Percentiles rank a stretch among this genome's conserved stretches.
Evolutionary conservation across 2,329 filamentous ascomycete species (phyloP).

Genomic region (Pseudogymnoascus sp.): DNA sequence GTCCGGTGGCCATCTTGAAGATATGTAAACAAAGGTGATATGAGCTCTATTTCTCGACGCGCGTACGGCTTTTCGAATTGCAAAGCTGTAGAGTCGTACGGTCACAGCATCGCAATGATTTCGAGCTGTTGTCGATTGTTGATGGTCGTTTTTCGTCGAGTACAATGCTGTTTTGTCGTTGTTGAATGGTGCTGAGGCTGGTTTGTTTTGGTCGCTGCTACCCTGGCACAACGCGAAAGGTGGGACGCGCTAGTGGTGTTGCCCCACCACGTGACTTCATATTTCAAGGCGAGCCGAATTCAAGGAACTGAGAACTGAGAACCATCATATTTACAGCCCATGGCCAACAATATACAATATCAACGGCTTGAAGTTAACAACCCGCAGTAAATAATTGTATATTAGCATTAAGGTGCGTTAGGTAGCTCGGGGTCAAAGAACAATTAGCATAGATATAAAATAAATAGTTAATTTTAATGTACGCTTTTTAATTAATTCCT

Average conservation of each 20-base stretch:
- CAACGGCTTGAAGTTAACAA: not conserved
- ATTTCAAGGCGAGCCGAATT: not conserved
- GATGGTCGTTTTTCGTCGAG: not conserved
- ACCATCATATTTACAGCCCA: not conserved
- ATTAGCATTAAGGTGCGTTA: too few species aligned
- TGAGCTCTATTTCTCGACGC: not conserved
- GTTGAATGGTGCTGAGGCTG: not conserved
- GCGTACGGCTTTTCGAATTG: not conserved
- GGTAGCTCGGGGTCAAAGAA: not conserved
- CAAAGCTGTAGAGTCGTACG: not conserved
- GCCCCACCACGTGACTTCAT: not conserved
- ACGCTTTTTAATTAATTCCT: not conserved
- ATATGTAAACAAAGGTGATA: slow-evolving; percentile 7
- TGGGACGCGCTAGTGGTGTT: slow-evolving; percentile 4
- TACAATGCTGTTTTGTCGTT: not conserved
- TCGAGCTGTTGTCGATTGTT: slow-evolving; percentile 3
- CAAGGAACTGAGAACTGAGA: not conserved
- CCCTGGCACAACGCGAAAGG: slow-evolving; percentile 7
- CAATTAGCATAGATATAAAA: not conserved
- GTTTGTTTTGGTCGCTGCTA: slow-evolving; percentile 9
- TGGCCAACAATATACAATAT: not conserved
- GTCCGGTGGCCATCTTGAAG: slow-evolving; percentile 25
- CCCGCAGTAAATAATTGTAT: not conserved
- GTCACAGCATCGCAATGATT: slow-evolving; percentile 4
- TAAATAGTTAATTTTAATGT: not conserved